Conservation (phyloP, 2,329 filamentous ascomycete species). For the Colletotrichum sp. region DNA sequence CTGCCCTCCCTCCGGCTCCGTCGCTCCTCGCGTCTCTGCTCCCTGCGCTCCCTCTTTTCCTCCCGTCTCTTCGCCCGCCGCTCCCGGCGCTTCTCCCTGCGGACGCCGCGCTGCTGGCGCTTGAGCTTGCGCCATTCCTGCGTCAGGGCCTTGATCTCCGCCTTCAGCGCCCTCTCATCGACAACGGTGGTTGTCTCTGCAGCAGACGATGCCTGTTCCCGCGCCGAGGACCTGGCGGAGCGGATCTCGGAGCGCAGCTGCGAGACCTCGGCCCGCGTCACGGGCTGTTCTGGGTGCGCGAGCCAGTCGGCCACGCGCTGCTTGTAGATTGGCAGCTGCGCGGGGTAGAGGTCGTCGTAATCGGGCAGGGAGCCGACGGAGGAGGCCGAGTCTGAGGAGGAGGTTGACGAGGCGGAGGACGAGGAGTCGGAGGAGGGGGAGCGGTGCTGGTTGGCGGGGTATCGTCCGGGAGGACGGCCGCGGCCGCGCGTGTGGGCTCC, state of each 20-base stretch:
- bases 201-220: not conserved
- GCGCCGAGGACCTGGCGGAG: not conserved
- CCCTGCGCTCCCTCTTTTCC: conserved; percentile 36
- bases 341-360: conserved; percentile 53
- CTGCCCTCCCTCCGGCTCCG: conserved; percentile 33
- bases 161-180: conserved; percentile 43
- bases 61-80: conserved; percentile 31
- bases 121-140: conserved; percentile 45
- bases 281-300: conserved; percentile 51
- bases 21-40: conserved; percentile 33
- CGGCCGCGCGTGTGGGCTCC: conserved; percentile 12
- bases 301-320: conserved; percentile 54
- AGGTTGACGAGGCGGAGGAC: conserved; percentile 38
- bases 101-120: conserved; percentile 32
- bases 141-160: conserved; percentile 49
- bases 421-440: conserved; percentile 41
- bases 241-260: conserved; percentile 1
- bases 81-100: conserved; percentile 35
- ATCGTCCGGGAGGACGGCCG: not conserved
- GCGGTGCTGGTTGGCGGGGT: conserved; percentile 23
- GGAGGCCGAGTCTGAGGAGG: conserved; percentile 36
- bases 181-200: not conserved
- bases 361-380: conserved; percentile 60
- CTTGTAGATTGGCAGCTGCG: conserved; percentile 53
- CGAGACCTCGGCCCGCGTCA: conserved; percentile 50